Evolutionary conservation across 371 early-diverging fungal genomes (phyloP).

Genomic region (Actinomucor elegans): DNA sequence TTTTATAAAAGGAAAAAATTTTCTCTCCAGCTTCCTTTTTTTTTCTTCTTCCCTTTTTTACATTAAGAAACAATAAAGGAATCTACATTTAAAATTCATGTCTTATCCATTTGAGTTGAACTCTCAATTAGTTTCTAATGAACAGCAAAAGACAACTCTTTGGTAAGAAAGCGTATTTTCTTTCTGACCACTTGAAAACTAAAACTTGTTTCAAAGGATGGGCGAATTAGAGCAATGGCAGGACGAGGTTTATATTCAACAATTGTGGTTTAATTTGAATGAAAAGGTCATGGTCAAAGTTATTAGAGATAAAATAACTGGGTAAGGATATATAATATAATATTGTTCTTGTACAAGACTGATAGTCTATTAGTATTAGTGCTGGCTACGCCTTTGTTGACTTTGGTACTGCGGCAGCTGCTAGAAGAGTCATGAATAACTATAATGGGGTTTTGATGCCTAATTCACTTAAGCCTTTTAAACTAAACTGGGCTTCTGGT

Average conservation of each 20-base stretch:
- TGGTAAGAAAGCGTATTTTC: conserved; percentile 10
- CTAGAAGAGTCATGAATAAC: conserved; percentile 58
- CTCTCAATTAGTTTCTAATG: conserved; percentile 8
- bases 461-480: conserved; percentile 71
- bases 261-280: conserved; percentile 65
- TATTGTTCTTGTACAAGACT: not conserved
- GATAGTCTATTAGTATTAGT: conserved; percentile 18
- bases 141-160: conserved; percentile 20
- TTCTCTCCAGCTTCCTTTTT: not conserved
- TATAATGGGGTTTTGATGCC: conserved; percentile 78
- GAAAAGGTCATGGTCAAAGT: conserved; percentile 77
- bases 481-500: conserved; percentile 88
- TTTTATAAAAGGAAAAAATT: not conserved
- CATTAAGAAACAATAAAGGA: not conserved
- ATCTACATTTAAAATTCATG: conserved; percentile 2
- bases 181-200: too few species aligned
- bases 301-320: conserved; percentile 78
- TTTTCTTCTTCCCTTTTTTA: not conserved
- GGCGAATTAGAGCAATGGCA: conserved; percentile 81
- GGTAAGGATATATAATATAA: conserved; percentile 39
- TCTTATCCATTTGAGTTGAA: conserved; percentile 13
- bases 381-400: conserved; percentile 78
- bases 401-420: conserved; percentile 56
- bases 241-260: conserved; percentile 71
- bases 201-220: conserved; percentile 51